Base-by-base conservation (phyloP, 2,329 filamentous ascomycete species). In the Fusarium pilosicola region DNA sequence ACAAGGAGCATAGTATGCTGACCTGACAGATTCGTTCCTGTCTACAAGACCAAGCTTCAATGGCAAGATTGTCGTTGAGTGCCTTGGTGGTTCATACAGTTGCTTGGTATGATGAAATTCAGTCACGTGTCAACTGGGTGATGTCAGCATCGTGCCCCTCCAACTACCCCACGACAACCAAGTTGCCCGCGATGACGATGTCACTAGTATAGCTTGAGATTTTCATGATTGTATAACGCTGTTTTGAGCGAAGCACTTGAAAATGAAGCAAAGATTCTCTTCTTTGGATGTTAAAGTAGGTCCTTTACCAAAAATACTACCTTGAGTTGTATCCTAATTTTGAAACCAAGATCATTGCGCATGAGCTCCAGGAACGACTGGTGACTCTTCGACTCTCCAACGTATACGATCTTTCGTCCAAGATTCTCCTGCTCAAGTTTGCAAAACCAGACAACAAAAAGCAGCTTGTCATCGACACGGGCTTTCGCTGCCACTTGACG, bases 391-490 rank as follows among this genome's bases (percentile, higher is more conserved):
- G 96, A 73, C 89, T 98, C 57, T 91, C 94, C 71, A 99, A 99
- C 81, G 92, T 98, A 81, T 98, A 99, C 85, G 96, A 99, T 82
- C 90, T 99, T 68, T 97, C 94, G 71, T 95, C 95, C 74, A 95
- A 96, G 80, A 98, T 98, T 79, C 94, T 98, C 80, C 91, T 98
- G 32, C 89, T 99, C 83, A 98, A 98, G 81, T 96, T 99, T 80
- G 91, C 95, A 62, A 97, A 96, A 81, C 94, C 96, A 48, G 92
- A 96, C 79, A 89, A 92, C 75, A 95, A 95, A 83, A 92, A 96
- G 80, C 96, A 98, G 81, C 88, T 99, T 34, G 87, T 99, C 58
- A 91, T 99, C 77, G 96, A 99, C 81, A 96, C 94, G 4, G 96
- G 96, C 36, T 99, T 99, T 83, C 94, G 96, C 80, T 97, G 94